A percentile compares a stretch with the other conserved stretches of the same genome.
Evolutionary conservation across 1,284 basidiomycete genomes (phyloP).

Genomic region (Naganishia albida): DNA sequence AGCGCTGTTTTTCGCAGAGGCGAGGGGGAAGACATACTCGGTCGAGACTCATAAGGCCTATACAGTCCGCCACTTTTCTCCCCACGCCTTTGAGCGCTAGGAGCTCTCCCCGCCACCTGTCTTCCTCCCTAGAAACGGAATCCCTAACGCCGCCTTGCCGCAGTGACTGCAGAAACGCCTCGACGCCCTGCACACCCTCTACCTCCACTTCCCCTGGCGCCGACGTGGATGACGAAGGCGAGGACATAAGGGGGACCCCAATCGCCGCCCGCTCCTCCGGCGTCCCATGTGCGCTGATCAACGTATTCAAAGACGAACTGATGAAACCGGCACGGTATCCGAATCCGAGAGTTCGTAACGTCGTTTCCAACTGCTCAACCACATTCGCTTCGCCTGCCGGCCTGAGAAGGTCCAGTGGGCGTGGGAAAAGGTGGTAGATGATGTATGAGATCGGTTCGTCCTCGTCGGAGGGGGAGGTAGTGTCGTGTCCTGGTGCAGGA

Average conservation of each 20-base stretch:
- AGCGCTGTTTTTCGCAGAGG: background rate
- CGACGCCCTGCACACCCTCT: conserved; percentile 38
- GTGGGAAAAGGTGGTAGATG: conserved; percentile 81
- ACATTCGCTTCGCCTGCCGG: conserved; percentile 17
- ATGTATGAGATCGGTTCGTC: conserved; percentile 35
- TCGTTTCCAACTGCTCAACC: conserved; percentile 62
- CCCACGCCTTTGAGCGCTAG: conserved; percentile 86
- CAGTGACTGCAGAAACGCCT: conserved; percentile 35
- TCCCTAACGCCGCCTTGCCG: background rate
- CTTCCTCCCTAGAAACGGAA: background rate
- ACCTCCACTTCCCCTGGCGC: conserved; percentile 16
- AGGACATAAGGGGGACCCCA: background rate
- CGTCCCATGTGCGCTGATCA: conserved; percentile 60
- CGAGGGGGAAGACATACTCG: conserved; percentile 63
- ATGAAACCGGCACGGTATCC: conserved; percentile 94
- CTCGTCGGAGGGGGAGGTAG: background rate
- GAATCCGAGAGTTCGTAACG: conserved; percentile 81
- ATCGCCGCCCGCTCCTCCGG: conserved; percentile 29
- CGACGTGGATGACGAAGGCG: background rate
- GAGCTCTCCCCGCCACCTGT: conserved; percentile 63
- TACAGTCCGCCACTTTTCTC: conserved; percentile 92
- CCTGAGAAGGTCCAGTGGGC: conserved; percentile 64
- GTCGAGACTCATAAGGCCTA: conserved; percentile 91
- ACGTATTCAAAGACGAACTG: conserved; percentile 75
- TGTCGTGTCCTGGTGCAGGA: conserved; percentile 38